Conservation (phyloP, 2,329 filamentous ascomycete genomes). For the Didymella pomorum region DNA sequence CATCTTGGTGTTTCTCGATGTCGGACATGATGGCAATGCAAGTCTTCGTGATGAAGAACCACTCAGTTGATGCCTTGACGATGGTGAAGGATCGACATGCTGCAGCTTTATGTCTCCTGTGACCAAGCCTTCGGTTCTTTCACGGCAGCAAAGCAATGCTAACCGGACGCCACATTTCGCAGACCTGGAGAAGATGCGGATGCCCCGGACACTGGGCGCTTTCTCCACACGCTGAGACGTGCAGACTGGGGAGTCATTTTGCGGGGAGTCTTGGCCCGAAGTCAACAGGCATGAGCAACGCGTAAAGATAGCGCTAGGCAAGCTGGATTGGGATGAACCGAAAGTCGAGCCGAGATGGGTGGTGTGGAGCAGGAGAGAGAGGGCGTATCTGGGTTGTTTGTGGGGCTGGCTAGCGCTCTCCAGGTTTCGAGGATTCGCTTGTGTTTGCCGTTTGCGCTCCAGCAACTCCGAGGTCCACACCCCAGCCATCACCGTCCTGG, state of each 20-base stretch:
- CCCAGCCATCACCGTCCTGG: neutral
- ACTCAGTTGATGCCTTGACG: neutral
- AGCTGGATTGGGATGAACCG: constrained; percentile 3
- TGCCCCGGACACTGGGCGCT: neutral
- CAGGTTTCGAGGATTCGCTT: neutral
- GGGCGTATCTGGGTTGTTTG: neutral
- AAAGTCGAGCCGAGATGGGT: neutral
- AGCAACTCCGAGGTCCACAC: neutral
- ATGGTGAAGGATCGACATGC: constrained; percentile 19
- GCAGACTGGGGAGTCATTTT: neutral
- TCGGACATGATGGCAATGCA: constrained; percentile 21
- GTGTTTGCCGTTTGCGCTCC: constrained; percentile 1
- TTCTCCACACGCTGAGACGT: constrained; percentile 1
- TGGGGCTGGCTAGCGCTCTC: neutral
- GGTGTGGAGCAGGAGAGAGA: neutral
- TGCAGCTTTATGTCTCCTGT: constrained; percentile 25
- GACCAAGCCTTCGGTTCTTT: constrained; percentile 22
- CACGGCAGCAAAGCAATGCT: constrained; percentile 5
- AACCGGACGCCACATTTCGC: constrained; percentile 15
- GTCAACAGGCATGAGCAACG: neutral
- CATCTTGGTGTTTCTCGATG: constrained; percentile 24
- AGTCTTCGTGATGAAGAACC: constrained; percentile 5
- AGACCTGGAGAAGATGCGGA: constrained; percentile 5
- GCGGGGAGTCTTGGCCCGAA: neutral
- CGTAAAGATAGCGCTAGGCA: neutral